phyloP scores from a whole-genome alignment of 148 eudicot species.

The Cornus florida region DNA sequence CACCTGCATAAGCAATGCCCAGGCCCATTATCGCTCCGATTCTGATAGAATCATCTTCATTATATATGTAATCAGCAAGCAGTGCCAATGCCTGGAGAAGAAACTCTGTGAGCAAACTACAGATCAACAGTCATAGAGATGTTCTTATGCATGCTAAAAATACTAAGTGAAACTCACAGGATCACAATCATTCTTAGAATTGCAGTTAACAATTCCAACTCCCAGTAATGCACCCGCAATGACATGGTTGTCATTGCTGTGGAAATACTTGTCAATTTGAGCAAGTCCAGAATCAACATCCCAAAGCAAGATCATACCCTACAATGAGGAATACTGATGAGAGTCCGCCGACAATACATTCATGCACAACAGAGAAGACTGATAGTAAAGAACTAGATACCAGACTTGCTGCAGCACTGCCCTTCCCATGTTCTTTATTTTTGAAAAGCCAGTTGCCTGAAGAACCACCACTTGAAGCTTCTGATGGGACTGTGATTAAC shows the following conservation, averaged over 20 bases:
- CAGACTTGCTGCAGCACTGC: slow-evolving; percentile 99
- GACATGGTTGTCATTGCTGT: slow-evolving; percentile 82
- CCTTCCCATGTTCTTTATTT: too few relatives aligned
- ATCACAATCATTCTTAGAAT: slow-evolving; percentile 80
- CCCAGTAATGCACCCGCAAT: slow-evolving; percentile 90
- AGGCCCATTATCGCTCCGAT: slow-evolving; percentile 98
- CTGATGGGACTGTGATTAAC: too few relatives aligned
- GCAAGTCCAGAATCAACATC: slow-evolving; percentile 97
- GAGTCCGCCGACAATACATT: too few relatives aligned
- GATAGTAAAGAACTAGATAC: slow-evolving; percentile 35
- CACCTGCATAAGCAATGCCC: slow-evolving; percentile 93
- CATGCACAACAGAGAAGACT: too few relatives aligned
- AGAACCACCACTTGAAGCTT: slow-evolving; percentile 68
- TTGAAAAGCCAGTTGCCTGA: slow-evolving; percentile 93
- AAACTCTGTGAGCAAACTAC: too few relatives aligned
- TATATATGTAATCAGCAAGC: slow-evolving; percentile 70
- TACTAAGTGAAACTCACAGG: slow-evolving; percentile 56
- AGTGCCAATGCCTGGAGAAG: slow-evolving; percentile 65
- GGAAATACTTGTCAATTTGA: too few relatives aligned
- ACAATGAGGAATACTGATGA: too few relatives aligned
- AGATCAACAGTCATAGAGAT: too few relatives aligned
- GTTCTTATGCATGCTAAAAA: too few relatives aligned
- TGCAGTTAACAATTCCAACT: slow-evolving; percentile 90
- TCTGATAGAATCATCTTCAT: slow-evolving; percentile 73
- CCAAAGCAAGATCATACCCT: slow-evolving; percentile 99